These are phyloP conservation scores for Quercus rubra DNA, from an alignment of 306 rosid species.

Conservation along the genomic window DNA sequence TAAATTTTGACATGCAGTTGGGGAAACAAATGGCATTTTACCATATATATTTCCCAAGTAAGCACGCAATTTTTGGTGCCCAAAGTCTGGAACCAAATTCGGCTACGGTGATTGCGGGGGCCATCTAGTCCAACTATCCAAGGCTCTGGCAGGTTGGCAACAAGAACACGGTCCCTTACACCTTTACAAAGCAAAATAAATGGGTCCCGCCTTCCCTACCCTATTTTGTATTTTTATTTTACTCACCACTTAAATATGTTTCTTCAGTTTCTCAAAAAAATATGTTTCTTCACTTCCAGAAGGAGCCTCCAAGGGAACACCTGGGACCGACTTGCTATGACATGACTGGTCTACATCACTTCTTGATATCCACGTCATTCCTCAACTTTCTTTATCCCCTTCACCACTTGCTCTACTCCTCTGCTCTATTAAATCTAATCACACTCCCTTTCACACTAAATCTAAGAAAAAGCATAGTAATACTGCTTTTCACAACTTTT, in stretches of 20 bases:
- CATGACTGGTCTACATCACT: constrained; percentile 43
- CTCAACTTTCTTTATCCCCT: constrained; percentile 17
- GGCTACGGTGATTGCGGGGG: constrained; percentile 8
- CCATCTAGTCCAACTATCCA: constrained; percentile 1
- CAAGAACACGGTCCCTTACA: constrained; percentile 23
- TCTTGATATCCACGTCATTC: constrained; percentile 36
- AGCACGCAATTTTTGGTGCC: not conserved
- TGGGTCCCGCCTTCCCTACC: not conserved
- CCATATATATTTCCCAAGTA: not conserved
- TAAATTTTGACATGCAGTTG: not conserved
- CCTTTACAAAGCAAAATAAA: not conserved
- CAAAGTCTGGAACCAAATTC: not conserved
- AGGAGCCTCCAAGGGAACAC: constrained; percentile 22
- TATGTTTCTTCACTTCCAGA: not conserved
- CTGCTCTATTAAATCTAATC: not conserved
- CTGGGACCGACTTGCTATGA: constrained; percentile 26
- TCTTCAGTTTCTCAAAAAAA: too few species aligned
- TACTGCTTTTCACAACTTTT: too few species aligned
- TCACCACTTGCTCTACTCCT: not conserved
- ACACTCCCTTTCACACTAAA: not conserved
- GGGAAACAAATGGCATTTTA: not conserved
- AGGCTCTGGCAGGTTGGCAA: constrained; percentile 11
- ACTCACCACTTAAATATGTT: not conserved
- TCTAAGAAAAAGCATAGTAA: too few species aligned
- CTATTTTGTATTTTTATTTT: too few species aligned